A percentile compares a stretch with the other conserved stretches of the same genome.
These are phyloP conservation scores for Aspergillus ustus DNA, from an alignment of 2,329 filamentous ascomycete genomes.

Conservation along the genomic window DNA sequence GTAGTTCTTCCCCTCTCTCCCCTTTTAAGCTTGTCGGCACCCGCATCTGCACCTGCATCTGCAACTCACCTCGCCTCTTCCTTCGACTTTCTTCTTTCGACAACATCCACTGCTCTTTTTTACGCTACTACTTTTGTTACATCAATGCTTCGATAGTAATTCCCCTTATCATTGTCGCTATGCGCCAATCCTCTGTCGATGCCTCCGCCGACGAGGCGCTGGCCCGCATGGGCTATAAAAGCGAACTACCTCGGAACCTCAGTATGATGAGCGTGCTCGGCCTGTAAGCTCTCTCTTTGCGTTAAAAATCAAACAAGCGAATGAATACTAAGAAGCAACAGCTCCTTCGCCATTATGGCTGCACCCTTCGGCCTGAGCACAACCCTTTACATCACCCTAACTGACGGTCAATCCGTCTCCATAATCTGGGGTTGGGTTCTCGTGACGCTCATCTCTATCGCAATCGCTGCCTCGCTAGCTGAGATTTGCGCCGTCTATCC, in stretches of 20 bases:
- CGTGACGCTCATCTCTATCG: constrained; percentile 65
- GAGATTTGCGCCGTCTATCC: constrained; percentile 73
- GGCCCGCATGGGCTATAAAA: constrained; percentile 70
- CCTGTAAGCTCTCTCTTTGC: constrained; percentile 45
- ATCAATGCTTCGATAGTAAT: constrained; percentile 1
- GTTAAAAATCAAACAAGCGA: neutral
- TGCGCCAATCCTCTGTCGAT: constrained; percentile 33
- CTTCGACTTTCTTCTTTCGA: neutral
- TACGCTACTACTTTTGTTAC: neutral
- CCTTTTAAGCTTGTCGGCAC: neutral
- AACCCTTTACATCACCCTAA: constrained; percentile 70
- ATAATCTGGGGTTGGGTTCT: constrained; percentile 73
- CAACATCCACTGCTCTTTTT: neutral
- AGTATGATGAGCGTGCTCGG: constrained; percentile 73
- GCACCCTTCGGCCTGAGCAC: constrained; percentile 71
- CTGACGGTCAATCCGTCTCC: constrained; percentile 70
- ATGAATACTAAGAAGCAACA: constrained; percentile 20
- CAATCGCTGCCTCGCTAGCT: constrained; percentile 68
- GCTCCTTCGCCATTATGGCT: constrained; percentile 76
- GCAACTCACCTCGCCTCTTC: neutral
- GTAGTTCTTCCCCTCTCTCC: neutral
- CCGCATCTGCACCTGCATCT: neutral
- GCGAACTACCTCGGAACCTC: constrained; percentile 67
- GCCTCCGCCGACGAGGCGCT: constrained; percentile 62
- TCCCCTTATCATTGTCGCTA: constrained; percentile 8